Conservation (phyloP, 371 early-diverging fungal genomes). For the Actinomucor elegans region DNA sequence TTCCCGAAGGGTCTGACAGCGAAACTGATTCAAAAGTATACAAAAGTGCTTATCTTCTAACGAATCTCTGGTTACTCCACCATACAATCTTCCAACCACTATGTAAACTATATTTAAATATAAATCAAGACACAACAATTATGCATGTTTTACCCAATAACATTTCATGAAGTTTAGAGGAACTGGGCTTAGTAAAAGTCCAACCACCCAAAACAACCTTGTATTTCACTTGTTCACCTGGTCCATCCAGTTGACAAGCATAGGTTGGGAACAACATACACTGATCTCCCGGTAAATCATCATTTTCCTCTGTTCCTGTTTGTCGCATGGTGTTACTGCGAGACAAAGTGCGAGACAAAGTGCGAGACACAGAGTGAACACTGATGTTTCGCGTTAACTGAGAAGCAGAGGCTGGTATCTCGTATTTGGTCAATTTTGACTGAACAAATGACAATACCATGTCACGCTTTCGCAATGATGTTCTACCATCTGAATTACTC, state of each 20-base stretch:
- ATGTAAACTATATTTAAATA: not conserved
- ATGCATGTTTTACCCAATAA: slow-evolving; percentile 34
- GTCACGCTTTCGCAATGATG: too few species aligned
- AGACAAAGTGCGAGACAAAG: too few species aligned
- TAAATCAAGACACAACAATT: too few species aligned
- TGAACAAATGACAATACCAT: too few species aligned
- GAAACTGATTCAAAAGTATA: slow-evolving; percentile 38
- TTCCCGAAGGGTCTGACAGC: slow-evolving; percentile 39
- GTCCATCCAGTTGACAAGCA: slow-evolving; percentile 18
- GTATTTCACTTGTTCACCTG: slow-evolving; percentile 20
- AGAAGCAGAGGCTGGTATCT: too few species aligned
- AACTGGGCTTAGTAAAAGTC: slow-evolving; percentile 41
- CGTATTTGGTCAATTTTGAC: too few species aligned
- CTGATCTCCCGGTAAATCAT: slow-evolving; percentile 26
- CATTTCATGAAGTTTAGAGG: slow-evolving; percentile 34
- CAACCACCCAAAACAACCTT: slow-evolving; percentile 36
- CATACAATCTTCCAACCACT: slow-evolving; percentile 46
- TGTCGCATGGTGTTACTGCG: too few species aligned
- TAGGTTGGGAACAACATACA: slow-evolving; percentile 48
- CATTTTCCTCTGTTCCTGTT: too few species aligned
- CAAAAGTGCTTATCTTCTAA: slow-evolving; percentile 43
- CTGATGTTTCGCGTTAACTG: too few species aligned
- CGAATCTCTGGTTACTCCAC: slow-evolving; percentile 37
- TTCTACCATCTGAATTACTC: too few species aligned
- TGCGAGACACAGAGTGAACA: too few species aligned